Conservation (phyloP, 345 rosid genomes). For the Citrus glauca region DNA sequence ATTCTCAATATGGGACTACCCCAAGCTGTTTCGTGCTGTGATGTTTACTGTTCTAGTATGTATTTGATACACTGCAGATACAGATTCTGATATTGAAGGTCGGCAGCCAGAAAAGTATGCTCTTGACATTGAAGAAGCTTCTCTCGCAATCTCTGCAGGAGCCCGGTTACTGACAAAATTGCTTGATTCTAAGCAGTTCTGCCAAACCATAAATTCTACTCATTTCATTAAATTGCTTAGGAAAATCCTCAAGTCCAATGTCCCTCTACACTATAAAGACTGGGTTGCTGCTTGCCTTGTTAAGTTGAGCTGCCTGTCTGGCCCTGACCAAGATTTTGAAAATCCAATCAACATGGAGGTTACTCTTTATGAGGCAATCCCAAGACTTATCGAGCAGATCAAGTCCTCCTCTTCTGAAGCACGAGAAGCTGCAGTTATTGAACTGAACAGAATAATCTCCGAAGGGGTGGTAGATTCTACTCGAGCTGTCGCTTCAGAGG, state of each 20-base stretch:
- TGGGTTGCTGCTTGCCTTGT: constrained; percentile 80
- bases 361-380: constrained; percentile 72
- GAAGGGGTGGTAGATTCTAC: constrained; percentile 64
- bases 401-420: constrained; percentile 44
- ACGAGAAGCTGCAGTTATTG: constrained; percentile 71
- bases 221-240: constrained; percentile 41
- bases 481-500: constrained; percentile 50
- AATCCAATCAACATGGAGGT: constrained; percentile 64
- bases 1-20: neutral
- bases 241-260: constrained; percentile 42
- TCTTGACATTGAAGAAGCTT: constrained; percentile 73
- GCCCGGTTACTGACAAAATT: constrained; percentile 72
- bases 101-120: constrained; percentile 53
- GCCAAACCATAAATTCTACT: constrained; percentile 24
- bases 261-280: constrained; percentile 60
- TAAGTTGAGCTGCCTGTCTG: constrained; percentile 45
- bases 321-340: constrained; percentile 30
- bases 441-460: constrained; percentile 67
- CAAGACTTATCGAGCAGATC: constrained; percentile 64
- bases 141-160: constrained; percentile 62
- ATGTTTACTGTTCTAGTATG: neutral
- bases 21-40: constrained; percentile 8
- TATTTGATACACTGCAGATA: constrained; percentile 30
- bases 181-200: constrained; percentile 58
- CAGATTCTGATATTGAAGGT: constrained; percentile 45